Evolutionary conservation across 192 early-diverging fungal species (phyloP).

Genomic region (Entomortierella chlamydospora): DNA sequence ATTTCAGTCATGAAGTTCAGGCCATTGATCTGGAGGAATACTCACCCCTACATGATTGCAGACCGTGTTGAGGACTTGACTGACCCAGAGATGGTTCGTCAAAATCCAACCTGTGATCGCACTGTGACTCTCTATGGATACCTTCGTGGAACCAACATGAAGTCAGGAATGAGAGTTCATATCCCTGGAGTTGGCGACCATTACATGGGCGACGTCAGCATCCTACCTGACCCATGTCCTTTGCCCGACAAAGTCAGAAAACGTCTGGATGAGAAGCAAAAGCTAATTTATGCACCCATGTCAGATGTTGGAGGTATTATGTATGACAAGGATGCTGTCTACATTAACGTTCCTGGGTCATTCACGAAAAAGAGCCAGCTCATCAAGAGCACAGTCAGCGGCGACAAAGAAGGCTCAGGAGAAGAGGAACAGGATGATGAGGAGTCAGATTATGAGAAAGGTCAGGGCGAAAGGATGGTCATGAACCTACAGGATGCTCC

Average conservation of each 20-base stretch:
- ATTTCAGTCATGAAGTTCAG: conserved; percentile 99
- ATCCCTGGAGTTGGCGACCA: conserved; percentile 97
- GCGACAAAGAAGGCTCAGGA: conserved; percentile 34
- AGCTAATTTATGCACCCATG: conserved; percentile 98
- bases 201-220: conserved; percentile 76
- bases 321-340: conserved; percentile 99
- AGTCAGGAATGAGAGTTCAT: conserved; percentile 87
- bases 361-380: conserved; percentile 72
- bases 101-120: conserved; percentile 88
- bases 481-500: conserved; percentile 89
- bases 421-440: conserved; percentile 52
- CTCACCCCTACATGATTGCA: conserved; percentile 97
- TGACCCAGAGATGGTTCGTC: conserved; percentile 85
- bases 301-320: conserved; percentile 97
- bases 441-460: conserved; percentile 66
- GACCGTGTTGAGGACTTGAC: conserved; percentile 98
- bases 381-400: conserved; percentile 51
- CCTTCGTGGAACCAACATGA: conserved; percentile 94
- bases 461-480: conserved; percentile 91
- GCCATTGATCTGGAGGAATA: conserved; percentile 95
- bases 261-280: conserved; percentile 91
- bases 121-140: conserved; percentile 96
- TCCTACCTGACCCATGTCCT: conserved; percentile 95
- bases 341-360: conserved; percentile 93
- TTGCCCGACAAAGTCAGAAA: conserved; percentile 93